Evolutionary conservation across 2,329 filamentous ascomycete genomes (phyloP), one percentile per base, ranked within the genome.

Genomic region (Microdochium trichocladiopsis): DNA sequence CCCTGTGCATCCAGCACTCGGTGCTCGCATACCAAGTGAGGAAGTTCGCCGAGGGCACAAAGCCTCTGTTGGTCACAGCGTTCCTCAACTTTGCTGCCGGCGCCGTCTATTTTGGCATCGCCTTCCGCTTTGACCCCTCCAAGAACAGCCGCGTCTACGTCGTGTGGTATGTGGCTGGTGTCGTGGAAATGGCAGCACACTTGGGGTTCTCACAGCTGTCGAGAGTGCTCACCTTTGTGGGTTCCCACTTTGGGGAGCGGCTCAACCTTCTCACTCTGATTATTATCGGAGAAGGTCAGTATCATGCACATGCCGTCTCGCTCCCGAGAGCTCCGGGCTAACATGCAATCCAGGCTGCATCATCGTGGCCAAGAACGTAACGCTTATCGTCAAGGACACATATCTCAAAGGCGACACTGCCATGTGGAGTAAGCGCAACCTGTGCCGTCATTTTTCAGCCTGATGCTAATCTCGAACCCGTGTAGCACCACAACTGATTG

Each of bases 201-300:
- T 72, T 86, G 31, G 65, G 64, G 4, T 67, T 83, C 4, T 83
- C 83, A 10, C 76, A 74, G 49, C 65, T 72, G 23, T 84, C 75
- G 63, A 71, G 76, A 3, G 75, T 79, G 49, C 71, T 86, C 45
- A 80, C 79, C 51, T 83, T 87, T 61, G 76, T 82, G 55, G 73
- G 79, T 51, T 86, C 82, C 1, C 82, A 86, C 62, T 63, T 87
- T 52, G 82, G 83, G 62, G 80, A 83, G 59, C 75, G 84, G 9
- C 77, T 87, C 73, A 79, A 78, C 22, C 71, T 86, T 3, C 70
- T 87, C 51, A 87, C 83, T 0, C 72, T 86, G 49, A 85, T 87
- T 54, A 83, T 87, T 52, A 76, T 87, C 53, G 83, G 84, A 14
- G 83, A 87, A 60, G 82, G 82, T 50, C 52, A 18, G 51, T 50